Percentiles rank a stretch among this genome's conserved stretches.
Evolutionary conservation across 441 rosid species (phyloP).

Genomic region (Pelargonium exstipulatum): DNA sequence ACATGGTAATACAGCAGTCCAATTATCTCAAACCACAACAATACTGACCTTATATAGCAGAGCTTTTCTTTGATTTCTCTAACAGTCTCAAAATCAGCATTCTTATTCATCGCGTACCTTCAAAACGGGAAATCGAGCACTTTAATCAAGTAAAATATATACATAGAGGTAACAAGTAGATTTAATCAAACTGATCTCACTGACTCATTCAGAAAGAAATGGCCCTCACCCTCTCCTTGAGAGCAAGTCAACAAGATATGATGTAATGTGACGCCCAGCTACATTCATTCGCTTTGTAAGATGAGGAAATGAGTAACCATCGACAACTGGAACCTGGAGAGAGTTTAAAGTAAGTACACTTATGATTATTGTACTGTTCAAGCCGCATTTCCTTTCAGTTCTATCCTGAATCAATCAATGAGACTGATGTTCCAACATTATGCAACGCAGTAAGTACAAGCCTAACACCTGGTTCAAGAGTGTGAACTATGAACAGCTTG

Average conservation of each 20-base stretch:
- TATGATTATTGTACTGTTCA: conserved; percentile 7
- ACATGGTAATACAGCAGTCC: conserved; percentile 12
- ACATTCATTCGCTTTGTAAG: conserved; percentile 96
- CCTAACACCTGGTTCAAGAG: neutral
- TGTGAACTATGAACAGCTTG: neutral
- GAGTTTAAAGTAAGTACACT: conserved; percentile 16
- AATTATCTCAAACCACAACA: conserved; percentile 3
- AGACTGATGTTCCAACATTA: neutral
- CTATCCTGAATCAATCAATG: conserved; percentile 6
- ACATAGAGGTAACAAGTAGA: neutral
- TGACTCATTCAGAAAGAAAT: conserved; percentile 12
- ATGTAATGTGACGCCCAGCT: conserved; percentile 97
- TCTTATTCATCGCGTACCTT: conserved; percentile 89
- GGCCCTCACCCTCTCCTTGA: conserved; percentile 84
- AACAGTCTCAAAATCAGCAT: conserved; percentile 94
- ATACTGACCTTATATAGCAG: conserved; percentile 72
- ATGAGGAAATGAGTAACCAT: conserved; percentile 95
- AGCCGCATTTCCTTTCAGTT: neutral
- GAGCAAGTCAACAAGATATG: conserved; percentile 89
- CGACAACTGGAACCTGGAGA: conserved; percentile 92
- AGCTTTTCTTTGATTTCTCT: conserved; percentile 96
- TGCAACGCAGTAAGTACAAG: neutral
- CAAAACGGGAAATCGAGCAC: conserved; percentile 16
- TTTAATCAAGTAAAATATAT: conserved; percentile 14
- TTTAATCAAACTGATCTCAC: conserved; percentile 13